A percentile compares a stretch with the other conserved stretches of the same genome.
These are phyloP conservation scores for Pisolithus thermaeus DNA, from an alignment of 1,284 basidiomycete genomes.

Conservation along the genomic window DNA sequence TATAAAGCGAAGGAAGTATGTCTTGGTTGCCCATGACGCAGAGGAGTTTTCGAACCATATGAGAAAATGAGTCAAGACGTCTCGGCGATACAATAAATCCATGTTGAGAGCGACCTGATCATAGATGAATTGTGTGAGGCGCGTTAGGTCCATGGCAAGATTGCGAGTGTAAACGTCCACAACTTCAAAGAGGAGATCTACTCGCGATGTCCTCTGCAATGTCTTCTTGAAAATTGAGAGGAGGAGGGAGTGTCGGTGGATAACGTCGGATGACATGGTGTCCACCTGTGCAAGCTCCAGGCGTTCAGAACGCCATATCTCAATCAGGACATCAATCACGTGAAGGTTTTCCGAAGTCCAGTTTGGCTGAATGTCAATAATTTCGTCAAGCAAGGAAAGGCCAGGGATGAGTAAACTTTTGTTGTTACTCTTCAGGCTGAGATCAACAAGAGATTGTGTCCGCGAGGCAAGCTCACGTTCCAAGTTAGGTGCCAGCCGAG, in stretches of 20 bases:
- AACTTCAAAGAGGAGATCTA: constrained; percentile 88
- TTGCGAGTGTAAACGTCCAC: constrained; percentile 80
- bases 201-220: constrained; percentile 61
- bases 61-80: constrained; percentile 82
- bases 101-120: constrained; percentile 71
- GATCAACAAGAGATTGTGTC: constrained; percentile 55
- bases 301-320: constrained; percentile 63
- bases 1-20: constrained; percentile 80
- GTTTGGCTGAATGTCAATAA: constrained; percentile 58
- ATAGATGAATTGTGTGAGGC: constrained; percentile 86
- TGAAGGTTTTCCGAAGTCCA: constrained; percentile 72
- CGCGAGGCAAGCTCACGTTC: constrained; percentile 69
- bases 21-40: constrained; percentile 76
- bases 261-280: constrained; percentile 44
- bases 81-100: constrained; percentile 68
- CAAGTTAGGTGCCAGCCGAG: constrained; percentile 71
- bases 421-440: constrained; percentile 55
- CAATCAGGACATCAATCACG: constrained; percentile 64
- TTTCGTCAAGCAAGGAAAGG: constrained; percentile 73
- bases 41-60: constrained; percentile 72
- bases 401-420: constrained; percentile 56
- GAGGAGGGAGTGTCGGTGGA: constrained; percentile 65
- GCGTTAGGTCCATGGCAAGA: constrained; percentile 78
- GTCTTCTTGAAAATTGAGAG: constrained; percentile 75
- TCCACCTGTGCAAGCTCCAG: constrained; percentile 43